Evolutionary conservation across 2,329 filamentous ascomycete species (phyloP), one percentile per base, ranked within the genome.

Genomic region (Diaporthe sp.): DNA sequence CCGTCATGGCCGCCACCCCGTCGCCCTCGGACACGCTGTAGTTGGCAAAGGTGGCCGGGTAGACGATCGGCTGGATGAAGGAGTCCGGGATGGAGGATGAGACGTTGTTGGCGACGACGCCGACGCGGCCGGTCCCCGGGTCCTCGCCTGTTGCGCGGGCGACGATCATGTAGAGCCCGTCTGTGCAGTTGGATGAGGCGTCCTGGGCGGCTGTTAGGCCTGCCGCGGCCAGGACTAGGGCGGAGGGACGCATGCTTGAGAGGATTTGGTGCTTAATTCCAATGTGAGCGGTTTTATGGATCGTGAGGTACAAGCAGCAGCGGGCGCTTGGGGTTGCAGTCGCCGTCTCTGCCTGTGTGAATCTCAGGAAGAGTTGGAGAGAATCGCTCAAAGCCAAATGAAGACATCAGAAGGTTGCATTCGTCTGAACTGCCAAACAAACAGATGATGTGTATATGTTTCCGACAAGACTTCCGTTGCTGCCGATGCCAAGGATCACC

Each of bases 1-100:
- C 55, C 20, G 49, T 73, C 68, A 81, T 78, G 17, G 73, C 78
- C 9, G 58, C 22, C 10, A 77, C 75, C 7, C 79, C 80, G 20
- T 22, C 51, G 12, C 55, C 61, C 63, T 79, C 75, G 12, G 80
- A 81, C 9, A 1, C 13, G 42, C 68, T 44, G 75, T 81, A 81
- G 49, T 77, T 63, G 5, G 65, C n/a, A 12, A 81, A 76, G 8
- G 79, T 79, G 20, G 80, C 80, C 39, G 80, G 80, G 74, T 81
- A 81, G 70, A 77, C 77, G 39, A 81, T 74, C 2, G 80, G 65
- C 2, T 61, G 61, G 51, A 80, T 71, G 25, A 75, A 71, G 17
- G 79, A 79, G 49, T 78, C 75, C 10, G 79, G 77, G 17, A 81
- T 71, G 17, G 61, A 44, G 28, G 73, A n/a, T 9, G 76, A 74